Evolutionary conservation across 495 filamentous ascomycete species (phyloP).

Genomic region (Xylaria venustula): DNA sequence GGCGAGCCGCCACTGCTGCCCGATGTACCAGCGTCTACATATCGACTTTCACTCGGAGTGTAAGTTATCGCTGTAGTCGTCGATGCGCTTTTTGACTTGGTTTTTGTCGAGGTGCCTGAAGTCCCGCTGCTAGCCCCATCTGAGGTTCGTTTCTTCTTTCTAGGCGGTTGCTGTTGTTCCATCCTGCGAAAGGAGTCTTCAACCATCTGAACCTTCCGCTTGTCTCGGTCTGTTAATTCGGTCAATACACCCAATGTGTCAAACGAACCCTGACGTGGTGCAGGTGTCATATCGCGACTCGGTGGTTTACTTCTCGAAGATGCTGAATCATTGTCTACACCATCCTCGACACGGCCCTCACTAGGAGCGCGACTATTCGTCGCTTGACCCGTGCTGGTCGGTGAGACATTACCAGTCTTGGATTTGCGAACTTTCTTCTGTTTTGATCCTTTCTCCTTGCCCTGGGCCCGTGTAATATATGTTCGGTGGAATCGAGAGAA

Average conservation of each 20-base stretch:
- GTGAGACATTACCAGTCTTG: conserved; percentile 58
- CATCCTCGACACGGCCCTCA: conserved; percentile 61
- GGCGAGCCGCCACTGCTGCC: conserved; percentile 50
- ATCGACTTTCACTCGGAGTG: conserved; percentile 37
- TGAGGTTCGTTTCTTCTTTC: conserved; percentile 62
- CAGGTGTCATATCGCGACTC: conserved; percentile 81
- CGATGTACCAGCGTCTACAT: conserved; percentile 49
- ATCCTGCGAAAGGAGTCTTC: conserved; percentile 72
- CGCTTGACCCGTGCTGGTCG: conserved; percentile 64
- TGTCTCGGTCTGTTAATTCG: conserved; percentile 81
- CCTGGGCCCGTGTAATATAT: conserved; percentile 48
- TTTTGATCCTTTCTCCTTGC: conserved; percentile 55
- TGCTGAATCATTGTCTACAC: conserved; percentile 61
- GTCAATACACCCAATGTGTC: conserved; percentile 49
- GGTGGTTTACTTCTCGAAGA: conserved; percentile 71
- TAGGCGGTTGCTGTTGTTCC: conserved; percentile 58
- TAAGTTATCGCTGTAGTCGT: conserved; percentile 36
- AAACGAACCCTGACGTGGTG: conserved; percentile 51
- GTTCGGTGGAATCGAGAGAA: conserved; percentile 74
- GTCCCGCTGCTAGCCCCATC: conserved; percentile 47
- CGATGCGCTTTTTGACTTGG: conserved; percentile 37
- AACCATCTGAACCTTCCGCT: conserved; percentile 79
- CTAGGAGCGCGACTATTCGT: conserved; percentile 80
- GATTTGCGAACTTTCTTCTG: conserved; percentile 56
- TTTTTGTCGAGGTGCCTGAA: conserved; percentile 24